Conservation (phyloP, 2,329 filamentous ascomycete genomes). For the Fusarium sp. region DNA sequence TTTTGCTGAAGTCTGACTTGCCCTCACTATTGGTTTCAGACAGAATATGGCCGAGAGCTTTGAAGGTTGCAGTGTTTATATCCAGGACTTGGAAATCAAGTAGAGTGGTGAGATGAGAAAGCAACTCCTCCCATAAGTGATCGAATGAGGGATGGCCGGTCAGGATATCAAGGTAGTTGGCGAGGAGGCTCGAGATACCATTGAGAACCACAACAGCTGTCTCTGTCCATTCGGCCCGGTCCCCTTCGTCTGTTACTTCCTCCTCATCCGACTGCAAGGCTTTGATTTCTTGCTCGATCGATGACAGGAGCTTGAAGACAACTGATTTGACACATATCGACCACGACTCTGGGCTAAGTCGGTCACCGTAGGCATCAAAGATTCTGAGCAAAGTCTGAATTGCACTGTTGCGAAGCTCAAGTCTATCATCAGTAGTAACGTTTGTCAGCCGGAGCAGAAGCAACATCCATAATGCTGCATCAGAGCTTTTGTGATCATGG, state of each 20-base stretch:
- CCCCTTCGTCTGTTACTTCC: constrained; percentile 57
- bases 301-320: constrained; percentile 80
- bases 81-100: constrained; percentile 74
- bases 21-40: constrained; percentile 60
- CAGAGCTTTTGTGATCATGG: constrained; percentile 70
- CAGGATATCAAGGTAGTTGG: constrained; percentile 81
- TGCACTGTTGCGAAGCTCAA: constrained; percentile 86
- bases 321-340: constrained; percentile 84
- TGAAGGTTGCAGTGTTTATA: constrained; percentile 78
- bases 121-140: constrained; percentile 79
- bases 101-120: constrained; percentile 75
- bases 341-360: constrained; percentile 83
- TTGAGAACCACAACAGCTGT: constrained; percentile 80
- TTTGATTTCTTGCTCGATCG: constrained; percentile 71
- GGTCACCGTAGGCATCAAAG: constrained; percentile 90
- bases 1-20: constrained; percentile 60
- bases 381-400: constrained; percentile 93
- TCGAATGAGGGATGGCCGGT: constrained; percentile 75
- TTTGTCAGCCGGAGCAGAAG: constrained; percentile 77
- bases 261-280: constrained; percentile 53
- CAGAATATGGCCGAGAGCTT: constrained; percentile 74
- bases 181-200: constrained; percentile 78
- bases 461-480: constrained; percentile 82
- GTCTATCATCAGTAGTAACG: constrained; percentile 76
- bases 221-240: constrained; percentile 74